These are phyloP conservation scores for Lentithecium fluviatile DNA, from an alignment of 495 filamentous ascomycete genomes.

Conservation along the genomic window DNA sequence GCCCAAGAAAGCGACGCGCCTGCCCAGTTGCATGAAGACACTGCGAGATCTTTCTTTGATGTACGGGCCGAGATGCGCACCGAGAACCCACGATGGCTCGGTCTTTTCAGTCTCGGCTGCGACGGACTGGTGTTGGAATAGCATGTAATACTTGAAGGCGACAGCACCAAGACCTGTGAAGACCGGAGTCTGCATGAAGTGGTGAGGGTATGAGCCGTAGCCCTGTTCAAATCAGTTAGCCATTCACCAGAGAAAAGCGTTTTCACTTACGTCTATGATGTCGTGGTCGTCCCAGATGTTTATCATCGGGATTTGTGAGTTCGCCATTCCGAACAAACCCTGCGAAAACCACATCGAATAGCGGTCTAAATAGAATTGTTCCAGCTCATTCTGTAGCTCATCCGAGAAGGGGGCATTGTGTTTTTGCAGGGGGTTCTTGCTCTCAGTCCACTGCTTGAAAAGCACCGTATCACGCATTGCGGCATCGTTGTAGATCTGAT, in stretches of 20 bases:
- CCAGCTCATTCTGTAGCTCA: slow-evolving; percentile 81
- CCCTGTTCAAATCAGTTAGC: slow-evolving; percentile 48
- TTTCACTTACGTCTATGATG: slow-evolving; percentile 68
- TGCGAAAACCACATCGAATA: slow-evolving; percentile 94
- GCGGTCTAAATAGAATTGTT: slow-evolving; percentile 78
- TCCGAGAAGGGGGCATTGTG: slow-evolving; percentile 67
- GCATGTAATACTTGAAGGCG: slow-evolving; percentile 96
- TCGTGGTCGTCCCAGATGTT: slow-evolving; percentile 99
- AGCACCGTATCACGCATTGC: slow-evolving; percentile 68
- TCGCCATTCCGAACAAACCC: slow-evolving; percentile 87
- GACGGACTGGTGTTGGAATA: slow-evolving; percentile 94
- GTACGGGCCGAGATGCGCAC: slow-evolving; percentile 78
- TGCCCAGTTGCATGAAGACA: slow-evolving; percentile 79
- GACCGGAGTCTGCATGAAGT: slow-evolving; percentile 88
- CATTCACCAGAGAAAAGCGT: background rate
- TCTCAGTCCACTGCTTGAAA: slow-evolving; percentile 80
- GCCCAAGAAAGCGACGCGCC: slow-evolving; percentile 75
- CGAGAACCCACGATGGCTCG: slow-evolving; percentile 90
- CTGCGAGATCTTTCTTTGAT: slow-evolving; percentile 83
- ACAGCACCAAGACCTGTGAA: slow-evolving; percentile 86
- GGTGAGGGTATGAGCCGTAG: slow-evolving; percentile 86
- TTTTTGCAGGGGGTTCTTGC: slow-evolving; percentile 77
- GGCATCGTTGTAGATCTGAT: slow-evolving; percentile 93
- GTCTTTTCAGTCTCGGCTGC: slow-evolving; percentile 71
- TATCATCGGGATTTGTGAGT: slow-evolving; percentile 94